A percentile compares a stretch with the other conserved stretches of the same genome.
phyloP scores from a whole-genome alignment of 2,329 filamentous ascomycete species.

The Trichoderma sp. region DNA sequence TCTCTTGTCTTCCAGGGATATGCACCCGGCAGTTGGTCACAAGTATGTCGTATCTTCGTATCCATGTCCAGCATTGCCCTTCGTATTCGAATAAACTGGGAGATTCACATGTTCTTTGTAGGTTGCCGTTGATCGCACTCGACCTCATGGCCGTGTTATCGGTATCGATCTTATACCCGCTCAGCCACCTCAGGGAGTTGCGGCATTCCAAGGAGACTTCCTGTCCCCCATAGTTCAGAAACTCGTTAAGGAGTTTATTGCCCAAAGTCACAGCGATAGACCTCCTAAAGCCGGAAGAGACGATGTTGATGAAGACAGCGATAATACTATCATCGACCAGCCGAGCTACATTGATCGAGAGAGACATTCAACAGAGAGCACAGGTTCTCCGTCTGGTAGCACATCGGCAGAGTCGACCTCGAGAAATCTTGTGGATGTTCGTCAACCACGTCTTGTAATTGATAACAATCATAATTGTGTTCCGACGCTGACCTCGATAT shows the following conservation, averaged over 20 bases:
- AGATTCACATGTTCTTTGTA: slow-evolving; percentile 35
- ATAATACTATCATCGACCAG: slow-evolving; percentile 35
- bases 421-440: slow-evolving; percentile 61
- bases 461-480: neutral
- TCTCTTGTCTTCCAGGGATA: slow-evolving; percentile 58
- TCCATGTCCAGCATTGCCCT: neutral
- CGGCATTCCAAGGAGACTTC: slow-evolving; percentile 93
- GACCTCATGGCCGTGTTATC: slow-evolving; percentile 74
- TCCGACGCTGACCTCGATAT: neutral
- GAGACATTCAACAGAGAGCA: slow-evolving; percentile 38
- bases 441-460: slow-evolving; percentile 26
- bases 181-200: slow-evolving; percentile 86
- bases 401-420: neutral
- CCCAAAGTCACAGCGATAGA: slow-evolving; percentile 47
- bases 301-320: slow-evolving; percentile 25
- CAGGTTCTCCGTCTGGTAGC: slow-evolving; percentile 37
- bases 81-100: neutral
- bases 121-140: slow-evolving; percentile 78
- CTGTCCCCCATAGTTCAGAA: slow-evolving; percentile 70
- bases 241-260: slow-evolving; percentile 74
- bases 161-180: slow-evolving; percentile 94
- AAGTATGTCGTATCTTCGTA: slow-evolving; percentile 42
- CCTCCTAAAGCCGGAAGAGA: slow-evolving; percentile 19
- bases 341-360: slow-evolving; percentile 68
- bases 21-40: slow-evolving; percentile 71